Base-by-base conservation (phyloP, 1,284 basidiomycete species). In the Blastosporella zonata region DNA sequence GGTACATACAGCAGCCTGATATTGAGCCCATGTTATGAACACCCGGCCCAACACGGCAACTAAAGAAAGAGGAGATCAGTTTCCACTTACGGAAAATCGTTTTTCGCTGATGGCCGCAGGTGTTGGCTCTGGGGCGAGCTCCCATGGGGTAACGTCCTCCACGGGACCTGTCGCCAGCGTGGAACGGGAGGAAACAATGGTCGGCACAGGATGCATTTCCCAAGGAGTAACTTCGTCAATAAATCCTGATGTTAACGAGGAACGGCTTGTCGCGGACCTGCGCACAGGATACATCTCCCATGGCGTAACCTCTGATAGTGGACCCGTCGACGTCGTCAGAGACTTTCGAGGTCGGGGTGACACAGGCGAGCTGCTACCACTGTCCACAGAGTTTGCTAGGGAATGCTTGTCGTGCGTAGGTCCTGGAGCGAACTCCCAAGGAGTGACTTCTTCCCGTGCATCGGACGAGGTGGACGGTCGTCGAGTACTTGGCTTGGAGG, bases 91-190 rank as follows among this genome's bases (percentile, higher is more conserved):
- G 29, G 53, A 54, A 48, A 42, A 53, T 37, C 44, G 52, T 48
- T 47, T 59, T 55, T 51, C 42, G 27, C 22, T 51, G 20, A 53
- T 42, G 33, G 47, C 25, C 20, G 46, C 18, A 36, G 43, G 22
- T 39, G 36, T 21, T 29, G 40, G 25, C 25, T 35, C n/a, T 13
- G 59, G 59, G 27, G 53, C 58, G 49, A 68, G 58, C 55, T 70
- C 68, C 68, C 67, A 69, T 48, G 67, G 69, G n/a, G 64, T 65
- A 23, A 68, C 67, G 38, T 70, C 62, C 40, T 67, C 62, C n/a
- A 65, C 50, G 7, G 60, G 59, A 8, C 63, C 66, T 2, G 63
- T 63, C 9, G 53, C 42, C 23, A 58, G 38, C 9, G 60, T 57
- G 28, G 54, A 55, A 35, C 53, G 56, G 25, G 40, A 39, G 6